Evolutionary conservation across 1,284 basidiomycete genomes (phyloP).

Genomic region (Moniliophthora roreri): DNA sequence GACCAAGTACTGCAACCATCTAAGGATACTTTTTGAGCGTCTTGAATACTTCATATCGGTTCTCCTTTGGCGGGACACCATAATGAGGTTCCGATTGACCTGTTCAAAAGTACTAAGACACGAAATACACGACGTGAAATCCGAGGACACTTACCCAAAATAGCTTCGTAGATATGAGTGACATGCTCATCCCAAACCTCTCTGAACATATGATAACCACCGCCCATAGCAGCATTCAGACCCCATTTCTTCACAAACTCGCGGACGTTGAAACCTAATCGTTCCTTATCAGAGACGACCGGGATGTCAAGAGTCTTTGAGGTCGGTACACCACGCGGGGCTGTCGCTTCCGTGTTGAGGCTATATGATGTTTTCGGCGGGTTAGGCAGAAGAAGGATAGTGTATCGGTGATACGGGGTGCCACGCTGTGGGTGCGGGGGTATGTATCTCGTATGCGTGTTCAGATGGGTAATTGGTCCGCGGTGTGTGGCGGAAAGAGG

Average conservation of each 20-base stretch:
- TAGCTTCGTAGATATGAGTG: constrained; percentile 62
- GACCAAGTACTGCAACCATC: not conserved
- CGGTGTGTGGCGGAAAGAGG: constrained; percentile 63
- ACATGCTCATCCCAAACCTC: constrained; percentile 74
- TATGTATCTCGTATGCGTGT: constrained; percentile 68
- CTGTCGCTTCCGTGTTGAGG: constrained; percentile 28
- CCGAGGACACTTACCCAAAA: constrained; percentile 58
- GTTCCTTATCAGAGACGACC: constrained; percentile 31
- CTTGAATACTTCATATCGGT: constrained; percentile 59
- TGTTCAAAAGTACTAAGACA: constrained; percentile 26
- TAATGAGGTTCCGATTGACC: constrained; percentile 66
- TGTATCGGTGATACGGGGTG: constrained; percentile 86
- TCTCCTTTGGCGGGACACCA: constrained; percentile 54
- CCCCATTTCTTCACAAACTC: constrained; percentile 57
- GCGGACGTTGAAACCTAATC: constrained; percentile 64
- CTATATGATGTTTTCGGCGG: constrained; percentile 33
- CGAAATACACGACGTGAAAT: constrained; percentile 5
- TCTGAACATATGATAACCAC: constrained; percentile 85
- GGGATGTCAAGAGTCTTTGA: constrained; percentile 42
- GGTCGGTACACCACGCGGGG: constrained; percentile 29
- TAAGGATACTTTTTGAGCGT: constrained; percentile 49
- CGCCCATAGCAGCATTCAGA: constrained; percentile 53
- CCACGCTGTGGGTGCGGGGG: constrained; percentile 88
- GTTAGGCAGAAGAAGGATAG: constrained; percentile 77
- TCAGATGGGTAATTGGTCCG: constrained; percentile 37